phyloP scores from a whole-genome alignment of 257 asterid species.

The Nemophila menziesii region DNA sequence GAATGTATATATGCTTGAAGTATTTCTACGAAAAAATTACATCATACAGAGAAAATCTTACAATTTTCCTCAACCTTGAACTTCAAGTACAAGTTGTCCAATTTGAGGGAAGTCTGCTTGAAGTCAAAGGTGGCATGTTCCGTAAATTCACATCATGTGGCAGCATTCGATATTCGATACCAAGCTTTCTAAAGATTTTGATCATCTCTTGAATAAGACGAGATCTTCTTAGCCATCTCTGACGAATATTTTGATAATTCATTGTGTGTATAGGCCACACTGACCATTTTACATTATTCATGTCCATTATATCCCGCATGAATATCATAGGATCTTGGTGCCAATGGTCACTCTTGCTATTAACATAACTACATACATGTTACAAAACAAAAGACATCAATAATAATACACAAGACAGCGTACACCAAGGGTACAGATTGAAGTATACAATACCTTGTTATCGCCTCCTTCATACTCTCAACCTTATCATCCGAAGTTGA shows the following conservation, averaged over 20 bases:
- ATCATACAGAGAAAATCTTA: no score
- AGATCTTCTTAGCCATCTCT: constrained; percentile 69
- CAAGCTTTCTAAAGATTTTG: constrained; percentile 59
- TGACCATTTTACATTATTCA: constrained; percentile 75
- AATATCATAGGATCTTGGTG: constrained; percentile 58
- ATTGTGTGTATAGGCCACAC: constrained; percentile 66
- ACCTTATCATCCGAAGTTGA: constrained; percentile 74
- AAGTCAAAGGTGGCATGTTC: constrained; percentile 45
- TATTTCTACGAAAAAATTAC: no score
- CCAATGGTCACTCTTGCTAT: constrained; percentile 68
- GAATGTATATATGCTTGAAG: no score
- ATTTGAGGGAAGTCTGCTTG: constrained; percentile 57
- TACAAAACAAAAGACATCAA: no score
- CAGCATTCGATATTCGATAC: constrained; percentile 68
- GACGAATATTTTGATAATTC: constrained; percentile 88
- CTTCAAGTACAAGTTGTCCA: constrained; percentile 34
- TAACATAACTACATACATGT: constrained; percentile 41
- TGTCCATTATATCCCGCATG: constrained; percentile 78
- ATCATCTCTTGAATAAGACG: constrained; percentile 73
- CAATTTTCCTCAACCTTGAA: no score
- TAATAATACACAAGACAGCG: not conserved
- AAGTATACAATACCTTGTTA: constrained; percentile 37
- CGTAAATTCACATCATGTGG: constrained; percentile 66
- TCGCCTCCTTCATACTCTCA: constrained; percentile 53
- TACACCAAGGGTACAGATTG: not conserved